Percentiles rank a stretch among this genome's conserved stretches.
Conservation (phyloP, 108 stramenopile species). For the Seminavis robusta region DNA sequence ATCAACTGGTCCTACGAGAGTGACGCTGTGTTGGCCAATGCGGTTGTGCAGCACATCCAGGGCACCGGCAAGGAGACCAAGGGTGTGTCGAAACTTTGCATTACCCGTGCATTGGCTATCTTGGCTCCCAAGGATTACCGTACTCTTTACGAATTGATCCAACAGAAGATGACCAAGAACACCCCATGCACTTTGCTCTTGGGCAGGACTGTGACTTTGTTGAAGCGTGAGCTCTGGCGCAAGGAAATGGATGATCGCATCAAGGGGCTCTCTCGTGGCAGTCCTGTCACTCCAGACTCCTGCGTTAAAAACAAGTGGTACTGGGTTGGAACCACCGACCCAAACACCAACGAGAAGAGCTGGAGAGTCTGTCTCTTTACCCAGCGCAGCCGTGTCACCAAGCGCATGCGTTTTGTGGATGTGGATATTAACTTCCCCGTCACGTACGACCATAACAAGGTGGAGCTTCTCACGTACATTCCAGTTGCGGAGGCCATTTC, state of each 20-base stretch:
- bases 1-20: conserved; percentile 26
- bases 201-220: conserved; percentile 15
- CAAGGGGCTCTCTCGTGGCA: conserved; percentile 25
- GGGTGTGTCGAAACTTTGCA: conserved; percentile 7
- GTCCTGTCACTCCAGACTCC: conserved; percentile 4
- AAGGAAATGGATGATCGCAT: conserved; percentile 24
- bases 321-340: too few relatives aligned
- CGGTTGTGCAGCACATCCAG: conserved; percentile 16
- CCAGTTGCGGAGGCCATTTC: conserved; percentile 38
- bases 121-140: conserved; percentile 28
- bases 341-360: conserved; percentile 4
- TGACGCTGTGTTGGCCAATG: conserved; percentile 20
- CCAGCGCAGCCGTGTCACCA: not conserved
- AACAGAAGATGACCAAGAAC: conserved; percentile 4
- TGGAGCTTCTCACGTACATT: conserved; percentile 16
- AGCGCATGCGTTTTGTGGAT: conserved; percentile 26
- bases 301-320: conserved; percentile 24
- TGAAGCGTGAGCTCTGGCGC: conserved; percentile 25
- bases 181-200: conserved; percentile 23
- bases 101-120: conserved; percentile 19
- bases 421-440: conserved; percentile 6
- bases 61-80: conserved; percentile 21
- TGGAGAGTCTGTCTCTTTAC: conserved; percentile 26
- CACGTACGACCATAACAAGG: conserved; percentile 1
- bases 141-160: conserved; percentile 30